Percentiles rank a stretch among this genome's conserved stretches.
Evolutionary conservation across 768 basidiomycete genomes (phyloP).

Genomic region (Panaeolus cyanescens): DNA sequence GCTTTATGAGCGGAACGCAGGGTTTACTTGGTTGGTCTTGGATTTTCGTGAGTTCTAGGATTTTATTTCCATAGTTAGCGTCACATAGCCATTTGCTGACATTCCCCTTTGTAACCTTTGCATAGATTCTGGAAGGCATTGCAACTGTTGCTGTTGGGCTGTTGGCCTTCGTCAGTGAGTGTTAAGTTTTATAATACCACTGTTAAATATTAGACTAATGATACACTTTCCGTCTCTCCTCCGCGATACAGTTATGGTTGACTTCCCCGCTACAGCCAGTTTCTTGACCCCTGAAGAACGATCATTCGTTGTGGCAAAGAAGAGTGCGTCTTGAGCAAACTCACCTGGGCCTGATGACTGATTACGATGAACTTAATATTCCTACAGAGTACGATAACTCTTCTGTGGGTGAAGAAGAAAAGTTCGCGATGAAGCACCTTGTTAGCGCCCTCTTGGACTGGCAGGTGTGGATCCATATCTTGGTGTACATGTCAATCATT

Average conservation of each 20-base stretch:
- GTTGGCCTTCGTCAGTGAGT: constrained; percentile 51
- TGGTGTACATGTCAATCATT: constrained; percentile 60
- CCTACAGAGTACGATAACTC: constrained; percentile 54
- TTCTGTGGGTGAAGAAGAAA: constrained; percentile 62
- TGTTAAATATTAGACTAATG: neutral
- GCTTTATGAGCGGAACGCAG: constrained; percentile 48
- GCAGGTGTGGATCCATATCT: constrained; percentile 64
- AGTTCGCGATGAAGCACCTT: constrained; percentile 55
- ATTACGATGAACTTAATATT: neutral
- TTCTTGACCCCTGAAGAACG: constrained; percentile 67
- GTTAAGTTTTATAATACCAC: neutral
- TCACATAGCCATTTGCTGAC: neutral
- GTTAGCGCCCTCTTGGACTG: constrained; percentile 59
- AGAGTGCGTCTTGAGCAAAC: constrained; percentile 42
- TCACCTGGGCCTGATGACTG: neutral
- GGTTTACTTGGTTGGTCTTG: constrained; percentile 63
- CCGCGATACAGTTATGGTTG: constrained; percentile 60
- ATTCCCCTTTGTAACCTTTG: neutral
- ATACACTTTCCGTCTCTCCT: too few relatives aligned
- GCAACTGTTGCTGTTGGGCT: constrained; percentile 58
- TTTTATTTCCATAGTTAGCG: neutral
- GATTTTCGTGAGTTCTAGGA: constrained; percentile 58
- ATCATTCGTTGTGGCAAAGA: constrained; percentile 52
- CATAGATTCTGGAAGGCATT: constrained; percentile 64
- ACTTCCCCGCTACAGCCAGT: constrained; percentile 58